A percentile compares a stretch with the other conserved stretches of the same genome.
These are phyloP conservation scores for Schizophyllum commune DNA, from an alignment of 1,284 basidiomycete genomes.

Conservation along the genomic window DNA sequence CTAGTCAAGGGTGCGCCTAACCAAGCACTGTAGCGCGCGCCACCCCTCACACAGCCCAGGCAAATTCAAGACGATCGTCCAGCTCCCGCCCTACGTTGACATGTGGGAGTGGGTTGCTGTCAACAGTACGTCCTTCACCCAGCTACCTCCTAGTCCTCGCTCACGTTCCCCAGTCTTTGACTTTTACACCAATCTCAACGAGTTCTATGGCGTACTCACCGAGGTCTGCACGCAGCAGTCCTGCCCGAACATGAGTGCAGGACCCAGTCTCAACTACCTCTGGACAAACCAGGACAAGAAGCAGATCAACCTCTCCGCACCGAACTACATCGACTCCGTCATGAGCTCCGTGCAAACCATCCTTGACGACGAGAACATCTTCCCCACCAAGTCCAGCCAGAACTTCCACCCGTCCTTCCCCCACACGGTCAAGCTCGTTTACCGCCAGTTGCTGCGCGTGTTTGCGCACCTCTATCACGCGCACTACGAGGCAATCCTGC, in stretches of 20 bases:
- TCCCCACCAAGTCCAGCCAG: conserved; percentile 94
- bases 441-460: conserved; percentile 92
- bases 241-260: conserved; percentile 93
- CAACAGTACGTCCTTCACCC: conserved; percentile 61
- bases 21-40: no score
- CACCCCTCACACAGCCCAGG: conserved; percentile 20
- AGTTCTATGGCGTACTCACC: conserved; percentile 93
- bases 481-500: conserved; percentile 88
- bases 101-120: conserved; percentile 98
- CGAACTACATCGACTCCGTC: conserved; percentile 99
- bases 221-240: conserved; percentile 89
- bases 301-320: conserved; percentile 84
- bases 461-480: conserved; percentile 98
- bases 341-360: conserved; percentile 97
- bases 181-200: conserved; percentile 95
- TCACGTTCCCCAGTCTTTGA: conserved; percentile 64
- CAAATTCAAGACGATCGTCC: conserved; percentile 98
- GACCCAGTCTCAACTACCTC: conserved; percentile 85
- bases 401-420: conserved; percentile 87
- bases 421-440: conserved; percentile 92
- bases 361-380: conserved; percentile 88
- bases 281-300: conserved; percentile 95
- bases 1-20: conserved; percentile 67
- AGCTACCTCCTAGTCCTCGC: not conserved
- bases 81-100: conserved; percentile 93